Evolutionary conservation across 805 yeast species (phyloP).

Genomic region (Kodamaea nitidulidarum): DNA sequence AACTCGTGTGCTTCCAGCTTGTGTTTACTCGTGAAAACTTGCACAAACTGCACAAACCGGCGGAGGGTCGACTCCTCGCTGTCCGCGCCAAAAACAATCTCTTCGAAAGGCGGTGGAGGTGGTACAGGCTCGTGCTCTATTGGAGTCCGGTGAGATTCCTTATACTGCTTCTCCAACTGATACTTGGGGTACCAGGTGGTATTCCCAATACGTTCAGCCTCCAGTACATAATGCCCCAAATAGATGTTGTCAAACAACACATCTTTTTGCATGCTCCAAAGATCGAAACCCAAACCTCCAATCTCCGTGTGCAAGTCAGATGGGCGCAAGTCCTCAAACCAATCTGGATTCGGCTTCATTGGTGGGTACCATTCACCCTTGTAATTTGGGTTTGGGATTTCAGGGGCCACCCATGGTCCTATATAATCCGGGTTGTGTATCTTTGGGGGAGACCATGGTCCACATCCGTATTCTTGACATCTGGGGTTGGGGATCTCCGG

Average conservation of each 20-base stretch:
- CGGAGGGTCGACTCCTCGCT: slow-evolving; percentile 10
- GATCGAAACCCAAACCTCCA: slow-evolving; percentile 82
- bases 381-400: slow-evolving; percentile 68
- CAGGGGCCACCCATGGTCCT: slow-evolving; percentile 77
- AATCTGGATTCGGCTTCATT: slow-evolving; percentile 64
- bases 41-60: slow-evolving; percentile 16
- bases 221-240: slow-evolving; percentile 76
- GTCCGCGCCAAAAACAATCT: slow-evolving; percentile 22
- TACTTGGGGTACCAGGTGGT: slow-evolving; percentile 58
- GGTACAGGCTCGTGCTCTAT: slow-evolving; percentile 38
- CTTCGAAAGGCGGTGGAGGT: slow-evolving; percentile 43
- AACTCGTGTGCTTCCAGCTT: slow-evolving; percentile 26
- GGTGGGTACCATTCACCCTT: slow-evolving; percentile 77
- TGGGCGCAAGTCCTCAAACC: slow-evolving; percentile 54
- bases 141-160: slow-evolving; percentile 39
- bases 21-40: slow-evolving; percentile 19
- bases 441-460: slow-evolving; percentile 68
- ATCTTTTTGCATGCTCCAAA: slow-evolving; percentile 80
- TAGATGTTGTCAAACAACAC: slow-evolving; percentile 80
- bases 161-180: slow-evolving; percentile 45
- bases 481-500: slow-evolving; percentile 70
- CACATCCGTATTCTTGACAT: slow-evolving; percentile 70
- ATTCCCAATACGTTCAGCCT: slow-evolving; percentile 83
- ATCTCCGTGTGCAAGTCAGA: slow-evolving; percentile 55
- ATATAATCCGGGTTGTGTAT: slow-evolving; percentile 65